Conservation (phyloP, 1,139 yeast species). For the Candida tropicalis region DNA sequence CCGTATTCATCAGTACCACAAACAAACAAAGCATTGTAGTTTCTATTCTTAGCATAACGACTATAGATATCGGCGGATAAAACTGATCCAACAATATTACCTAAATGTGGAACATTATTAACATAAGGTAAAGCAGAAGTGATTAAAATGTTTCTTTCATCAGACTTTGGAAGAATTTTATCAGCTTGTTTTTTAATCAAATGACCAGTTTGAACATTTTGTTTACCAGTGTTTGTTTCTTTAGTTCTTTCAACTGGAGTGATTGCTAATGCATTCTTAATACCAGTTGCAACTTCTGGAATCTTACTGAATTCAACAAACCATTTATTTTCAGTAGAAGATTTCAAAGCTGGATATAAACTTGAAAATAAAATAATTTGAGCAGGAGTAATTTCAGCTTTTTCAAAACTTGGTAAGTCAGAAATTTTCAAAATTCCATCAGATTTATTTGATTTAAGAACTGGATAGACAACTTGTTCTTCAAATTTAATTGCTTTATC, state of each 20-base stretch:
- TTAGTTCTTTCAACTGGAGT: slow-evolving; percentile 49
- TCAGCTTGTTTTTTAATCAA: slow-evolving; percentile 38
- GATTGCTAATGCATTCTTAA: slow-evolving; percentile 38
- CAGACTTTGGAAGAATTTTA: slow-evolving; percentile 56
- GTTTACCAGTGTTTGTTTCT: slow-evolving; percentile 60
- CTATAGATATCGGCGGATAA: slow-evolving; percentile 93
- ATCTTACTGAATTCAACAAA: slow-evolving; percentile 39
- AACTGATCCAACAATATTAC: slow-evolving; percentile 94
- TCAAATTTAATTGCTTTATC: slow-evolving; percentile 26
- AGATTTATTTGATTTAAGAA: slow-evolving; percentile 32
- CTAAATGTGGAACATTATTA: slow-evolving; percentile 96
- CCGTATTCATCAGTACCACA: slow-evolving; percentile 99
- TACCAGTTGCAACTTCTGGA: slow-evolving; percentile 40
- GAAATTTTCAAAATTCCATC: slow-evolving; percentile 18
- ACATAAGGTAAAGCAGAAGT: slow-evolving; percentile 98
- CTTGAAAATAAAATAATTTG: slow-evolving; percentile 53
- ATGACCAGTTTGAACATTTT: slow-evolving; percentile 45
- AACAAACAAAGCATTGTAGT: slow-evolving; percentile 79
- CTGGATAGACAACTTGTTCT: slow-evolving; percentile 36
- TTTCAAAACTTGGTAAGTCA: slow-evolving; percentile 18
- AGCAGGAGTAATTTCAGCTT: slow-evolving; percentile 31
- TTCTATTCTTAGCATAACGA: slow-evolving; percentile 86
- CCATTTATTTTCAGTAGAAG: slow-evolving; percentile 36
- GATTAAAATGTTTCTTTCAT: slow-evolving; percentile 78
- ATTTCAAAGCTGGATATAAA: slow-evolving; percentile 37